Evolutionary conservation across 2,329 filamentous ascomycete genomes (phyloP), one percentile per base, ranked within the genome.

Genomic region (Fragosphaeria purpurea): DNA sequence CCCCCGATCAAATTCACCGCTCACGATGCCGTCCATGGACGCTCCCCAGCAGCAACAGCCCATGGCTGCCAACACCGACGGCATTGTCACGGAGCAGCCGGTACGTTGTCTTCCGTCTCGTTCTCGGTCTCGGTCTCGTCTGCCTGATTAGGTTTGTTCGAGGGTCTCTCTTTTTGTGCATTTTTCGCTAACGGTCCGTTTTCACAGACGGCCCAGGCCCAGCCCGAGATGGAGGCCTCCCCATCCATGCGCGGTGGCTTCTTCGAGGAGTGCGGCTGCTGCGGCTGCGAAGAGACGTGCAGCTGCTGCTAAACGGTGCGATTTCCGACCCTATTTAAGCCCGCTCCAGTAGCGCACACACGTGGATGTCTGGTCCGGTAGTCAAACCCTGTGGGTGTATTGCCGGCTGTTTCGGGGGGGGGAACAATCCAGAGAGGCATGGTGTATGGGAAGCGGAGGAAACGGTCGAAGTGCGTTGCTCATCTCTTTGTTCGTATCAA

Each of bases 191-290:
- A 32, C 8, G 38, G 41, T 42, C 31, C 44, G 6, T 7, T 6
- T 11, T 5, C 13, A 7, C 11, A 64, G 61, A 43, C 53, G n/a
- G 47, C 55, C 10, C 61, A 64, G 57, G 57, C 60, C 39, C 60
- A 62, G 53, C 56, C 58, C 7, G 57, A 62, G 51, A 61, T 61
- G 50, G 57, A 61, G 51, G 52, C 58, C 7, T 53, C 58, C 10
- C 58, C 57, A 40, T 57, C 56, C 13, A 57, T 64, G 55, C 61
- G 61, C 49, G 62, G 62, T 37, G 62, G 62, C 34, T 62, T 64
- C 50, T 53, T 60, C n/a, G 62, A 64, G 54, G 61, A 63, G 52
- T 64, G 62, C 51, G 52, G 54, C 44, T 63, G 62, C 58, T 63
- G 62, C 48, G 58, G 62, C 53, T 63, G 52, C 53, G 52, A 53